Base-by-base conservation (phyloP, 805 yeast species). In the Metschnikowia sp. region DNA sequence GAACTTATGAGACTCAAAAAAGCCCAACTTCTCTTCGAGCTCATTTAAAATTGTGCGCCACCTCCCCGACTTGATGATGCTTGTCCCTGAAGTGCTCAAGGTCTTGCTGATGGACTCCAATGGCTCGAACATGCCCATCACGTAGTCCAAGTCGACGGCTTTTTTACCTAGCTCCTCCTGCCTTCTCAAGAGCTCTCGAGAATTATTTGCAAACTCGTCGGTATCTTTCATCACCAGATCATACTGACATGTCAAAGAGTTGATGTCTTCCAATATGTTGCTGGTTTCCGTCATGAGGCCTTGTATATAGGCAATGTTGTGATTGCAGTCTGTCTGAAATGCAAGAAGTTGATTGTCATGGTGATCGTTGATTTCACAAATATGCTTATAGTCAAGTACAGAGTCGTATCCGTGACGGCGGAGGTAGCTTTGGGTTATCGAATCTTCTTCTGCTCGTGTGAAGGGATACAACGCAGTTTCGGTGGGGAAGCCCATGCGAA, bases 71-170 rank as follows among this genome's bases (percentile, higher is more conserved):
- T 79, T 74, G 4, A 90, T 90, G 32, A 85, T 75, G 39, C 73
- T 76, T n/a, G 84, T 78, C 1, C 88, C 88, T 1, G 79, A 72
- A 26, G 82, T 77, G 53, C 89, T 85, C 51, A 92, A 75, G 36
- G 76, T 74, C 47, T 81, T 77, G 33, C 88, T 84, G 36, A 88
- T 83, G 3, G 77, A 69, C 45, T 89, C 96, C 44, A 92, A 69
- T 18, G 79, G 72, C 53, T 86, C 90, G 61, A 88, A 91, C 44
- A 81, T 74, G 15, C 70, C 63, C 47, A 92, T 72, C 41, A 79
- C 75, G 1, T 56, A 44, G 15, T 75, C 69, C 22, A 88, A 63
- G 3, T 77, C 78, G 0, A 60, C 57, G 30, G 77, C 70, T 35
- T 82, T 67, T 2, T 53, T 51, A 15, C 67, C 66, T 44, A 79